Conservation (phyloP, 495 filamentous ascomycete species). For the Talaromyces liani region DNA sequence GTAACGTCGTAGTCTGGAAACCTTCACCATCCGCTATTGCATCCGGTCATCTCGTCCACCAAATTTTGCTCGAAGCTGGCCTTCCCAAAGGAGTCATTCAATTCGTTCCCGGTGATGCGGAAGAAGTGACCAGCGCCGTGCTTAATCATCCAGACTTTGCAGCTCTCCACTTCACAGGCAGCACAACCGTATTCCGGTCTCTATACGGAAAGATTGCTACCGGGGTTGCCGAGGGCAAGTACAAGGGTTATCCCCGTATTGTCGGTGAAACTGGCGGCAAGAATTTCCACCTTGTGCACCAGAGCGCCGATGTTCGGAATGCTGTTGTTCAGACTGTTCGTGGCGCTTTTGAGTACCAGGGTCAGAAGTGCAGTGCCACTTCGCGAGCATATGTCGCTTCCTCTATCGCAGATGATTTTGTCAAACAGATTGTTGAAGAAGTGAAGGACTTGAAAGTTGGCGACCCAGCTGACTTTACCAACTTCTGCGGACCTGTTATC, state of each 20-base stretch:
- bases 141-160: constrained; percentile 65
- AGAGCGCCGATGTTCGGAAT: constrained; percentile 64
- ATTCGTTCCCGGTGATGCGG: constrained; percentile 75
- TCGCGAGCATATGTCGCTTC: constrained; percentile 67
- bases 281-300: constrained; percentile 83
- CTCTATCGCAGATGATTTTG: constrained; percentile 63
- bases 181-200: constrained; percentile 73
- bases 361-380: constrained; percentile 84
- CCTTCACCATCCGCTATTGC: constrained; percentile 70
- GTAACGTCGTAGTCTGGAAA: constrained; percentile 87
- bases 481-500: constrained; percentile 53
- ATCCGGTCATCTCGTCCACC: constrained; percentile 71
- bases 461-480: constrained; percentile 56
- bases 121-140: constrained; percentile 64
- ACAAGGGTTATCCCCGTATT: constrained; percentile 71
- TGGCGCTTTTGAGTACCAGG: constrained; percentile 84
- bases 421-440: constrained; percentile 52
- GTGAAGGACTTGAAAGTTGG: constrained; percentile 61
- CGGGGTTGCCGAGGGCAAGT: constrained; percentile 64
- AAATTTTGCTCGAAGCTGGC: constrained; percentile 77
- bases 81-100: constrained; percentile 75
- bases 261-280: constrained; percentile 87
- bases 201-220: constrained; percentile 69
- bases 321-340: constrained; percentile 76
- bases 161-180: constrained; percentile 76